A percentile compares a stretch with the other conserved stretches of the same genome.
These are phyloP conservation scores for Dimargaris cristalligena DNA, from an alignment of 192 early-diverging fungal genomes.

Conservation along the genomic window DNA sequence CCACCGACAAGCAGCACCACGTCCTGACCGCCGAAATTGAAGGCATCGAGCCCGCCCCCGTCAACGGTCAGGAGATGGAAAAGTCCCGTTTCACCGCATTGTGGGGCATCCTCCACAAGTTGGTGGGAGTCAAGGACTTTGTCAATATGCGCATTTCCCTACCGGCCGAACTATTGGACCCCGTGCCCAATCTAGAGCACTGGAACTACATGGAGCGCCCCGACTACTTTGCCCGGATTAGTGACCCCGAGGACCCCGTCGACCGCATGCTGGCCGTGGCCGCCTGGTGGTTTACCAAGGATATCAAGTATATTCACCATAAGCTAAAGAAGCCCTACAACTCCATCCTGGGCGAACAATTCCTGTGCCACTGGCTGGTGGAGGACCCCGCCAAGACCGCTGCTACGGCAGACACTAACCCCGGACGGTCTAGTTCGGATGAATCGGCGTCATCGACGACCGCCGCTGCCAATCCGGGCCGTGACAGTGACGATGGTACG, in stretches of 20 bases:
- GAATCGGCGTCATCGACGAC: constrained; percentile 23
- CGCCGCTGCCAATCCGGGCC: constrained; percentile 8
- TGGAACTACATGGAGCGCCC: constrained; percentile 66
- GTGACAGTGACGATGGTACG: constrained; percentile 8
- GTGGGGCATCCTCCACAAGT: constrained; percentile 40
- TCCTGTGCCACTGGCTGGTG: constrained; percentile 36
- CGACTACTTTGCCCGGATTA: constrained; percentile 32
- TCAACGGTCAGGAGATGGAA: constrained; percentile 17
- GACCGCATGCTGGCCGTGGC: constrained; percentile 46
- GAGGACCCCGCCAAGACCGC: background rate
- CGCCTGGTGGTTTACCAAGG: constrained; percentile 56
- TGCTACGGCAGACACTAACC: no score
- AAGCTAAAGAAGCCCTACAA: constrained; percentile 40
- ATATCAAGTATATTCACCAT: constrained; percentile 35
- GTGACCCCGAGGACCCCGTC: constrained; percentile 11
- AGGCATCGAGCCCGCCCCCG: constrained; percentile 6
- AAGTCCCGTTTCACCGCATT: constrained; percentile 37
- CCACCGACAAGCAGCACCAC: background rate
- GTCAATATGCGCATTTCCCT: constrained; percentile 42
- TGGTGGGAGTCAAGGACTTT: constrained; percentile 52
- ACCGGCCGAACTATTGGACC: constrained; percentile 51
- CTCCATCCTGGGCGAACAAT: constrained; percentile 38
- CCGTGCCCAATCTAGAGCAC: constrained; percentile 57
- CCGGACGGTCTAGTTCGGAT: constrained; percentile 13
- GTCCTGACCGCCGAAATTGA: background rate